Evolutionary conservation across 225 moss, liverwort and hornwort genomes (phyloP), one percentile per base, ranked within the genome.

Genomic region (Sphagnum contortum): DNA sequence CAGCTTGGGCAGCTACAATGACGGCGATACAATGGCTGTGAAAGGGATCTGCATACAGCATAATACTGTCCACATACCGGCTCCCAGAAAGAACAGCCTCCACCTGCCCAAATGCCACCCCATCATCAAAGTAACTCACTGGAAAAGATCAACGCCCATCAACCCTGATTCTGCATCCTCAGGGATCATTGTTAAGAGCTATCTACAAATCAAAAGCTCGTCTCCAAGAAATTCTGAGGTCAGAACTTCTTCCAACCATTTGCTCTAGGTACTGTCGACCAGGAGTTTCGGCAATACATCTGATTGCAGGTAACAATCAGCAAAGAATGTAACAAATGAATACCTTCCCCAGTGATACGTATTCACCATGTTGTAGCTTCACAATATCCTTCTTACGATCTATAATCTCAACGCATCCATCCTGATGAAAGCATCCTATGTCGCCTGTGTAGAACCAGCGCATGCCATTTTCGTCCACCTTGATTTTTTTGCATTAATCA

Each of bases 301-400:
- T 11, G 45, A 4, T 62, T 54, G 9, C 51, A 6, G 4, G 47
- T 51, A 55, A 56, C 8, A 55, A 12, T 11, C 55, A 11, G 47
- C 9, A 44, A 48, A 47, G n/a, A 44, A 66, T 2, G 48, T 48
- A 12, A 13, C 59, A 47, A 11, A 60, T n/a, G 54, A 14, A 55
- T 70, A 89, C 91, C 87, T 98, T 98, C 61, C 96, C 96, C 59
- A 98, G 88, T 50, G 96, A 98, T 2, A 98, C 87, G 45, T 92
- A 98, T 73, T 98, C 96, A 66, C 96, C 96, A 61, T 90, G 80
- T 72, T 92, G 92, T 69, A 98, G 75, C 74, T 98, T 98, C 70
- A 98, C 92, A 49, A 98, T 98, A 59, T 98, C 96, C 76, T 98
- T 98, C 72, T 92, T 98, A 62, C 96, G 87, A 79, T 98, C 96